A percentile compares a stretch with the other conserved stretches of the same genome.
phyloP scores from a whole-genome alignment of 441 rosid genomes.

The Brassica balearica region DNA sequence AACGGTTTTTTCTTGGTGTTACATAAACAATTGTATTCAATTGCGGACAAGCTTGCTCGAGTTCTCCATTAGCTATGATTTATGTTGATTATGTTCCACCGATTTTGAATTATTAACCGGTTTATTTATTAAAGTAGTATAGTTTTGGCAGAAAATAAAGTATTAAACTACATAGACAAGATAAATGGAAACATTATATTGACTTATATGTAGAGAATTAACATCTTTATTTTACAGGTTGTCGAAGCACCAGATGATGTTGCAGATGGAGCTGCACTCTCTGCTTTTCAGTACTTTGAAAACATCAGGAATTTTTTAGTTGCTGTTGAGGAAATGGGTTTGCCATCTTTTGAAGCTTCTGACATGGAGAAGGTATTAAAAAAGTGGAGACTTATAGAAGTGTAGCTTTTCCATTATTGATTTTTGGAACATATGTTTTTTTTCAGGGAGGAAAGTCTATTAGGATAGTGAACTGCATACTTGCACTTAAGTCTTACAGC shows the following conservation, averaged over 20 bases:
- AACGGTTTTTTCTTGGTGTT: no score
- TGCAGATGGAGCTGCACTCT: constrained; percentile 74
- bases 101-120: background rate
- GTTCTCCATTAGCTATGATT: background rate
- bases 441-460: constrained; percentile 69
- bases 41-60: background rate
- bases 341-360: constrained; percentile 76
- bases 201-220: constrained; percentile 6
- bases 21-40: background rate
- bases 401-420: background rate
- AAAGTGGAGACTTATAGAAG: background rate
- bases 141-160: background rate
- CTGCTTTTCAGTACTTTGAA: constrained; percentile 73
- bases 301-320: constrained; percentile 72
- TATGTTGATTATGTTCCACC: background rate
- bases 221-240: constrained; percentile 47
- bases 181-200: background rate
- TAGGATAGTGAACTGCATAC: constrained; percentile 69
- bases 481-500: constrained; percentile 65
- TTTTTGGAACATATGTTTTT: constrained; percentile 7
- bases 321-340: constrained; percentile 63
- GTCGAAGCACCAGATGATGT: constrained; percentile 67
- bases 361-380: constrained; percentile 65
- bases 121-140: background rate
- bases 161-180: background rate